Conservation (phyloP, 208 protist genomes). For the Leishmania tropica region DNA sequence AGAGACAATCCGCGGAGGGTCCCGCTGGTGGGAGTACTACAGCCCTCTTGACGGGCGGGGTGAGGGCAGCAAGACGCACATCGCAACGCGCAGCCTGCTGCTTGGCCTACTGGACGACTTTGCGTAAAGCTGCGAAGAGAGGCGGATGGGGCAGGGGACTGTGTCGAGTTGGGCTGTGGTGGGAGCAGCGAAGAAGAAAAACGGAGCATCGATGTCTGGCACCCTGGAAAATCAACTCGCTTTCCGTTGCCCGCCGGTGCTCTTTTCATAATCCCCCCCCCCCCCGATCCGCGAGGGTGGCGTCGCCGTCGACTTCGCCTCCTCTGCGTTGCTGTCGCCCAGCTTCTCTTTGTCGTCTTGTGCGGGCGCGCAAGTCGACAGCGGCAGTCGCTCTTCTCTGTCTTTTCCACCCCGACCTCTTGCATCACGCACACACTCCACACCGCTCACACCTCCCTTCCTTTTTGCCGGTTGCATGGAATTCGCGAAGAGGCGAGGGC, state of each 20-base stretch:
- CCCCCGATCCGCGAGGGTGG: neutral
- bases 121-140: slow-evolving; percentile 21
- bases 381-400: neutral
- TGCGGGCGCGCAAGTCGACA: neutral
- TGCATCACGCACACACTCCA: neutral
- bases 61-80: slow-evolving; percentile 78
- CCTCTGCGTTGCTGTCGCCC: neutral
- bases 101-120: slow-evolving; percentile 64
- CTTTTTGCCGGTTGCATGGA: neutral
- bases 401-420: neutral
- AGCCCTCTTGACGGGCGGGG: slow-evolving; percentile 69
- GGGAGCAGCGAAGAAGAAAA: neutral
- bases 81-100: slow-evolving; percentile 59
- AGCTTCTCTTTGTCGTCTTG: neutral
- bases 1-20: slow-evolving; percentile 44
- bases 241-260: neutral
- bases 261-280: neutral
- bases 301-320: neutral
- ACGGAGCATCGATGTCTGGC: neutral
- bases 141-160: neutral
- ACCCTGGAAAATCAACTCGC: neutral
- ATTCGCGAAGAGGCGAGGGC: neutral
- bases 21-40: slow-evolving; percentile 73
- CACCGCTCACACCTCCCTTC: neutral
- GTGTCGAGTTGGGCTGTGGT: neutral